Conservation (phyloP, 2,329 filamentous ascomycete species). For the Colletotrichum lindemuthianum region DNA sequence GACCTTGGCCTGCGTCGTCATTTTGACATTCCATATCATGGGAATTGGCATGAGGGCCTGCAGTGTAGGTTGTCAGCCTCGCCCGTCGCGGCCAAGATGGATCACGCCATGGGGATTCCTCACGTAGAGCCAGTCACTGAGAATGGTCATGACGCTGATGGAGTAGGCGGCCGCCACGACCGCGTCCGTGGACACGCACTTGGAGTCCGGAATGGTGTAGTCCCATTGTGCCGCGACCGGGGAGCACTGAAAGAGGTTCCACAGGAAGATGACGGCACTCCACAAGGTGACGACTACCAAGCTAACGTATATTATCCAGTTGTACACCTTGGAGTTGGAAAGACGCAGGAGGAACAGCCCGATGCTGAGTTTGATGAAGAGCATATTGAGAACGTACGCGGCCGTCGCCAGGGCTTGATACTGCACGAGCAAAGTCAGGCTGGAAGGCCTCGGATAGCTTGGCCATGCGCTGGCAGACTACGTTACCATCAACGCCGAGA, state of each 20-base stretch:
- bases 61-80: conserved; percentile 3
- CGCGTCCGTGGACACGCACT: conserved; percentile 55
- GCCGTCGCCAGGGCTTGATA: conserved; percentile 63
- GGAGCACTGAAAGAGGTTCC: conserved; percentile 62
- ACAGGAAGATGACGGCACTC: conserved; percentile 60
- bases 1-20: conserved; percentile 61
- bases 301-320: conserved; percentile 57
- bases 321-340: conserved; percentile 57
- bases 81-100: no score
- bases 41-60: conserved; percentile 62
- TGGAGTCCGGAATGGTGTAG: conserved; percentile 54
- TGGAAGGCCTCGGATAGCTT: neutral
- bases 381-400: conserved; percentile 63
- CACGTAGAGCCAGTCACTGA: conserved; percentile 65
- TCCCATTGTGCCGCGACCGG: conserved; percentile 64
- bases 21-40: conserved; percentile 65
- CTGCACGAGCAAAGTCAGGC: conserved; percentile 40
- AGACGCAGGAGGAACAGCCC: conserved; percentile 62
- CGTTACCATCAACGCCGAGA: conserved; percentile 58
- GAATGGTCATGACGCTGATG: conserved; percentile 61
- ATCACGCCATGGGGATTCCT: conserved; percentile 31
- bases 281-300: conserved; percentile 58
- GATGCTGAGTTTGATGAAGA: conserved; percentile 67
- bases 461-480: neutral
- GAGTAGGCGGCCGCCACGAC: conserved; percentile 61